Evolutionary conservation across 169 alveolate species (phyloP).

Genomic region (Plasmodium knowlesi): DNA sequence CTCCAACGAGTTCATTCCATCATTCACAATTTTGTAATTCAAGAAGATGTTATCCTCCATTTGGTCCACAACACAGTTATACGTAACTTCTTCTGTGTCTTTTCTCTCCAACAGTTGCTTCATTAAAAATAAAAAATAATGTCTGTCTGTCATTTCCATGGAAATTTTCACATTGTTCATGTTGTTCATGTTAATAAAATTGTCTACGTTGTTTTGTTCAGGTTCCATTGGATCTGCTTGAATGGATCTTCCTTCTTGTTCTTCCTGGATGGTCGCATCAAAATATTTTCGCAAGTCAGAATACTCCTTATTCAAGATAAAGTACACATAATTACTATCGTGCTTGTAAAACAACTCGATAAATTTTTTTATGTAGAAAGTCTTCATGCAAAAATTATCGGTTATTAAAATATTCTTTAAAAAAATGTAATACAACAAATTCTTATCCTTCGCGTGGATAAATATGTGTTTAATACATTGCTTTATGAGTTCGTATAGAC

Average conservation of each 20-base stretch:
- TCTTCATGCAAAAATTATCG: slow-evolving; percentile 30
- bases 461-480: slow-evolving; percentile 68
- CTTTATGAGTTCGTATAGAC: slow-evolving; percentile 61
- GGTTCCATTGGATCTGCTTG: background rate
- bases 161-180: background rate
- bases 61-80: slow-evolving; percentile 1
- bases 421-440: slow-evolving; percentile 55
- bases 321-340: slow-evolving; percentile 53
- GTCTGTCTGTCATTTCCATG: background rate
- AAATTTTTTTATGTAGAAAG: slow-evolving; percentile 61
- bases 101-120: slow-evolving; percentile 3
- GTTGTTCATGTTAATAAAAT: background rate
- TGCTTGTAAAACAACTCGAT: slow-evolving; percentile 60
- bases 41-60: slow-evolving; percentile 61
- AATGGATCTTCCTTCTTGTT: background rate
- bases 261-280: background rate
- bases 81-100: slow-evolving; percentile 1
- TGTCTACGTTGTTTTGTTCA: background rate
- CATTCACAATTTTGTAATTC: slow-evolving; percentile 32
- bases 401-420: slow-evolving; percentile 64
- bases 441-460: slow-evolving; percentile 34
- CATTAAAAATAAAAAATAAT: slow-evolving; percentile 30
- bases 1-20: background rate
- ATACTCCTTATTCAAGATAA: slow-evolving; percentile 66
- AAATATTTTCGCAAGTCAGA: slow-evolving; percentile 20